Conservation (phyloP, 495 filamentous ascomycete genomes). For the Penicillium dipodomyicola region DNA sequence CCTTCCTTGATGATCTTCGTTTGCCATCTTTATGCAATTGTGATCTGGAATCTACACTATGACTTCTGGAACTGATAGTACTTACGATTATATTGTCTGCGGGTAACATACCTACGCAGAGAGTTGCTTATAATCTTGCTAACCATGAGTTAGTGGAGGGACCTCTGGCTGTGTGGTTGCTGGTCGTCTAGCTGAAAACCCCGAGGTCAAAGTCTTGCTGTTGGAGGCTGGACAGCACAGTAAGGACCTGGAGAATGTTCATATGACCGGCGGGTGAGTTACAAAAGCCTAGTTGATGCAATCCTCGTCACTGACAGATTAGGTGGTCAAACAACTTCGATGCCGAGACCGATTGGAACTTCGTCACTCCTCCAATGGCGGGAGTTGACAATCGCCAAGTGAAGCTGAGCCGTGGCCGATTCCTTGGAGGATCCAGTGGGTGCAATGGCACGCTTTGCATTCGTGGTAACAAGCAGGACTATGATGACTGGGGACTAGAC, state of each 20-base stretch:
- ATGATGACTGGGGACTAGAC: constrained; percentile 57
- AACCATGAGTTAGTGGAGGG: constrained; percentile 45
- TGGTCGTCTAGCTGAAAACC: constrained; percentile 58
- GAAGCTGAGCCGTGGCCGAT: constrained; percentile 58
- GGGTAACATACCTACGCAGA: constrained; percentile 21
- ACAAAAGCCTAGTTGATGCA: no score
- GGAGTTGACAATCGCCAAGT: constrained; percentile 54
- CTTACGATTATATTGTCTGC: constrained; percentile 39
- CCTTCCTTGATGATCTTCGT: background rate
- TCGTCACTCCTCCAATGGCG: constrained; percentile 53
- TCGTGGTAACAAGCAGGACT: constrained; percentile 58
- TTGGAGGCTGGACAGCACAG: constrained; percentile 54
- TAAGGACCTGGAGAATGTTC: constrained; percentile 46
- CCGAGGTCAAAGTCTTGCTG: constrained; percentile 50
- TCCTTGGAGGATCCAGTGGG: constrained; percentile 57
- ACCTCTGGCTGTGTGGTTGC: constrained; percentile 61
- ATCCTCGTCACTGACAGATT: background rate
- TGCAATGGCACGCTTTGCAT: constrained; percentile 64
- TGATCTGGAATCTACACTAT: constrained; percentile 10
- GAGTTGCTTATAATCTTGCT: background rate
- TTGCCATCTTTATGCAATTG: background rate
- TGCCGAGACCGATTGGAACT: constrained; percentile 55
- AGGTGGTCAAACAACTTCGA: constrained; percentile 47
- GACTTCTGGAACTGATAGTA: constrained; percentile 14
- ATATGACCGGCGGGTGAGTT: constrained; percentile 46